Evolutionary conservation across 176 grass and related monocot species (phyloP), one percentile per base, ranked within the genome.

Genomic region (Rhynchospora tenuis): DNA sequence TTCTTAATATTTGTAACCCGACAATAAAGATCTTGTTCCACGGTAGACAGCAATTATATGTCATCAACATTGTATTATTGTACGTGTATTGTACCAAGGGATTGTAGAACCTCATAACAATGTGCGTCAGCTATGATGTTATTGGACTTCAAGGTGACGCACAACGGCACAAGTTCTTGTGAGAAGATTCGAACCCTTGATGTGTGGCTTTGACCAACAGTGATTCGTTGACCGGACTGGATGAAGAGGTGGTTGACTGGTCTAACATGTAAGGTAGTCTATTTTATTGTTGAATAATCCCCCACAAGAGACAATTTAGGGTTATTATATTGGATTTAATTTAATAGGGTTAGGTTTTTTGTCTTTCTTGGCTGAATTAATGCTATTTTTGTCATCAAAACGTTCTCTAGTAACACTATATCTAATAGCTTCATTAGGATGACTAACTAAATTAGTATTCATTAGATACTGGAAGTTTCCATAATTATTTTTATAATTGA

Each of bases 41-140:
- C 5, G 33, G 33, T 38, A 4, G 3, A 33, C 0, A 9, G 9
- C 17, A 60, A 60, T 60, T 9, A 6, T 2, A 0, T 0, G 6
- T 9, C 1, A 26, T 24, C 4, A 27, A 51, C 16, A n/a, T n/a
- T n/a, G 16, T 77, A 38, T 28, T 57, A 52, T 42, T 56, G 24
- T 29, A 52, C 15, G 13, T 4, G 27, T 44, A 33, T 33, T 51
- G 10, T 48, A 81, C 12, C 13, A 0, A 5, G 0, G 29, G 42
- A 64, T 81, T 59, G 17, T 44, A 27, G 58, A 81, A 64, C 12
- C 72, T 51, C 17, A 55, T 79, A 81, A 20, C 3, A 20, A n/a
- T 47, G 51, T 81, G 79, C 85, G 78, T 86, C 51, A 82, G 85
- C 62, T 86, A 7, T 86, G 85, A 86, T 81, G 77, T 57, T 59